Evolutionary conservation across 441 rosid species (phyloP), one percentile per base, ranked within the genome.

Genomic region (Gossypium davidsonii): DNA sequence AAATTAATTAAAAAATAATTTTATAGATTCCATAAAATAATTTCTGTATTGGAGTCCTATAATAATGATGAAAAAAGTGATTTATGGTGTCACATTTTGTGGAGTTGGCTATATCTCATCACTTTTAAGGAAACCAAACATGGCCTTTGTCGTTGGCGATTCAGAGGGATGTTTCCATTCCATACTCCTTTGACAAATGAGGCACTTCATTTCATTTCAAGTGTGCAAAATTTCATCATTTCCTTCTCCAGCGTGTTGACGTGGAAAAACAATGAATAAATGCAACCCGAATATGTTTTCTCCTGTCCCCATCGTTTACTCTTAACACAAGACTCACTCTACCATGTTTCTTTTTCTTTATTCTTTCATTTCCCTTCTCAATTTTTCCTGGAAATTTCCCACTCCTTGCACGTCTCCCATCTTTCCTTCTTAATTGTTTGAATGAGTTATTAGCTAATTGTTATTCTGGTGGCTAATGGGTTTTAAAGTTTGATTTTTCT

Each of bases 181-280:
- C 34, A 28, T 4, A 0, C 4, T 26, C 10, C 44, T 15, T 15
- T 34, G 48, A 34, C 23, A 61, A 57, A 25, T 3, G 20, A 14
- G 12, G 3, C 9, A 59, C 34, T 28, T 28, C 34, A 28, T 28
- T 28, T 28, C 6, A 28, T 42, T 42, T 64, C 52, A 39, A 44
- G 34, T 4, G 31, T 28, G 31, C 31, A 28, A 28, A 28, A 28
- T 52, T n/a, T 17, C 2, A 1, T 52, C 57, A 17, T 52, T 9
- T 15, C 57, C 57, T 52, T 6, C 55, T 66, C 60, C 73, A 15
- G 64, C 83, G 78, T 78, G 85, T 84, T 83, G 90, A 83, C 80
- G 57, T 20, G 46, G 81, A 72, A 71, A 73, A 61, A 17, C 7
- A 23, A 46, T 7, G 14, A 66, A 23, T 23, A 23, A 23, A 14